Base-by-base conservation (phyloP, 1,284 basidiomycete species). In the Earliella scabrosa region DNA sequence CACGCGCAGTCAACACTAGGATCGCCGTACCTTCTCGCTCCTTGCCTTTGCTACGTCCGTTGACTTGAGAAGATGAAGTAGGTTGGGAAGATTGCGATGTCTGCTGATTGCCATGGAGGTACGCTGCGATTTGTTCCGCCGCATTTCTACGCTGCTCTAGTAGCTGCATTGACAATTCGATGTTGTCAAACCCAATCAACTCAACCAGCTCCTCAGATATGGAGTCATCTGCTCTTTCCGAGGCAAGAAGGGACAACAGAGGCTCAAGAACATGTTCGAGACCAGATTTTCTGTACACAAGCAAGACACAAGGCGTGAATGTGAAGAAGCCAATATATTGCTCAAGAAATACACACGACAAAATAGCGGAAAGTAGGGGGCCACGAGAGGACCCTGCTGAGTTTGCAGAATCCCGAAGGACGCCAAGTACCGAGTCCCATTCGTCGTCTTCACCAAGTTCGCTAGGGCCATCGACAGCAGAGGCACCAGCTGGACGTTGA, bases 171-270 rank as follows among this genome's bases (percentile, higher is more conserved):
- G 82, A 82, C 43, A 87, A 71, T 41, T 93, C 93, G 32, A 95
- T 83, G 27, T 92, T 83, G 60, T 97, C 93, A 66, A 90, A 94
- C 0, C 96, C 96, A 46, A 97, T 74, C n/a, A 91, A 76, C 60
- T 97, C 95, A 2, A 83, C 86, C 2, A 97, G 72, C 61, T 92
- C 88, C 31, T 77, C 82, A 24, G 93, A 92, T 29, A 96, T 87
- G n/a, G 83, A 83, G 43, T 95, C 91, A 60, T 88, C 74, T 3
- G 77, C 70, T 6, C 67, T 67, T 2, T 64, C 45, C 5, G 76
- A 77, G 11, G 70, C 63, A 13, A 80, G 63, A 14, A 73, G 63
- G 4, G 68, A 54, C 14, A 62, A 60, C 18, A 79, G 49, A 18
- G 66, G 54, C n/a, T 63, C 63, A 27, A 75, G 45, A n/a, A 74